Conservation (phyloP, 2,329 filamentous ascomycete species). For the Fusarium clavum region DNA sequence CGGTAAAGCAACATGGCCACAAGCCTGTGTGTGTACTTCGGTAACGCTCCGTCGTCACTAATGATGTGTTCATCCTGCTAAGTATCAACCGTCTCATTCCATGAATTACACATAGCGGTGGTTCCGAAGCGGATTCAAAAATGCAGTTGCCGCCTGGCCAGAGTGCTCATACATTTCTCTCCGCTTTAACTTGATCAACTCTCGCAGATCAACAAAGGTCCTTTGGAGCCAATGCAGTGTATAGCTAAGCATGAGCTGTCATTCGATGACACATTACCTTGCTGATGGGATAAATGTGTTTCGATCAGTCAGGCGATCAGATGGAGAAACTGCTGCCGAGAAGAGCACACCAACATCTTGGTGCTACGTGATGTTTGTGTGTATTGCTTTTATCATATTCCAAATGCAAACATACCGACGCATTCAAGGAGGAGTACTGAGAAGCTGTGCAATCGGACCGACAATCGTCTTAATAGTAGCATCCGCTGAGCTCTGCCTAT, state of each 20-base stretch:
- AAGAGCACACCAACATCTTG: slow-evolving; percentile 1
- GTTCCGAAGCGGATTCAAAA: neutral
- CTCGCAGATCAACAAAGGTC: neutral
- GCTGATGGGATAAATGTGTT: neutral
- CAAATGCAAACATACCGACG: neutral
- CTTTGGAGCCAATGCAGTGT: neutral
- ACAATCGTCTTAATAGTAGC: neutral
- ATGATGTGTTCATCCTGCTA: neutral
- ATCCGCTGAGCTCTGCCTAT: neutral
- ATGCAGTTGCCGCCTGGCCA: neutral
- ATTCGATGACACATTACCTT: neutral
- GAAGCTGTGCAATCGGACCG: slow-evolving; percentile 7
- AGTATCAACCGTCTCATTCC: neutral
- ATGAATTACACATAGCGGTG: neutral
- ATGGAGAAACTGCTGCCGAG: slow-evolving; percentile 1
- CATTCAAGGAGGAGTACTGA: neutral
- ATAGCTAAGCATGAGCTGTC: neutral
- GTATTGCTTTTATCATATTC: neutral
- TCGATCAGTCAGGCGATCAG: neutral
- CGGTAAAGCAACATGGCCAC: neutral
- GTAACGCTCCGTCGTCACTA: neutral
- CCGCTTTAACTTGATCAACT: too few relatives aligned
- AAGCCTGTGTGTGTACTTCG: neutral
- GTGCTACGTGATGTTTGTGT: neutral
- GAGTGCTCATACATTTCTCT: neutral